Conservation (phyloP, 768 basidiomycete species). For the Trametes maxima region DNA sequence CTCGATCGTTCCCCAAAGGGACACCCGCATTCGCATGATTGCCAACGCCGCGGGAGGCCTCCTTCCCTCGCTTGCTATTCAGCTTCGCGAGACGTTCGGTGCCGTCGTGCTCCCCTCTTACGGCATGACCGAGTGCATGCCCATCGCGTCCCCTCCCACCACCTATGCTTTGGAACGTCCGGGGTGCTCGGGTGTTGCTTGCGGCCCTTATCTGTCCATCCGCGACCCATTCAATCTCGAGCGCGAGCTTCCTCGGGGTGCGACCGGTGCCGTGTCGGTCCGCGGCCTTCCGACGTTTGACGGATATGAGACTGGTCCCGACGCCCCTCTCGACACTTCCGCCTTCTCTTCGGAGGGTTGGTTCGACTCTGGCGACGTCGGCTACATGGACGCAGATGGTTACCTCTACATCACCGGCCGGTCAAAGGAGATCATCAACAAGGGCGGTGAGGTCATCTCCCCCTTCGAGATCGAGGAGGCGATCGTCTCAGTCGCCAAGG, state of each 20-base stretch:
- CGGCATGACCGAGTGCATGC: slow-evolving; percentile 61
- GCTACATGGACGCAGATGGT: slow-evolving; percentile 50
- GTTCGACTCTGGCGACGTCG: slow-evolving; percentile 55
- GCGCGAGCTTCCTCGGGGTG: slow-evolving; percentile 40
- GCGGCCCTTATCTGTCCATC: slow-evolving; percentile 50
- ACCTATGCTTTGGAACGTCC: slow-evolving; percentile 50
- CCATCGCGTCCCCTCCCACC: slow-evolving; percentile 48
- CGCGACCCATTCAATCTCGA: slow-evolving; percentile 42
- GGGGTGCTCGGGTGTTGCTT: slow-evolving; percentile 50
- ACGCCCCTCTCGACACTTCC: slow-evolving; percentile 46
- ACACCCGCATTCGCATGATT: slow-evolving; percentile 47
- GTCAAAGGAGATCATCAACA: slow-evolving; percentile 62
- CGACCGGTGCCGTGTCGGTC: slow-evolving; percentile 55
- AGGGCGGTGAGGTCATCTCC: slow-evolving; percentile 62
- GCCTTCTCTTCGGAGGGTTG: slow-evolving; percentile 53
- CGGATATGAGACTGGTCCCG: slow-evolving; percentile 51
- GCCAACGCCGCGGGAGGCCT: slow-evolving; percentile 57
- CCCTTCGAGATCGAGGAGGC: slow-evolving; percentile 67
- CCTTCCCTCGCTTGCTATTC: slow-evolving; percentile 52
- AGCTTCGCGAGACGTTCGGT: slow-evolving; percentile 50
- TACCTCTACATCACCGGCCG: slow-evolving; percentile 57
- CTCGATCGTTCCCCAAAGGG: slow-evolving; percentile 33
- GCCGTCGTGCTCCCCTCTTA: slow-evolving; percentile 60
- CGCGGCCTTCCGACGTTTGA: slow-evolving; percentile 57
- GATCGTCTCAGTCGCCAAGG: slow-evolving; percentile 44